These are phyloP conservation scores for Phaeodactylum tricornutum DNA, from an alignment of 108 stramenopile genomes.

Conservation along the genomic window DNA sequence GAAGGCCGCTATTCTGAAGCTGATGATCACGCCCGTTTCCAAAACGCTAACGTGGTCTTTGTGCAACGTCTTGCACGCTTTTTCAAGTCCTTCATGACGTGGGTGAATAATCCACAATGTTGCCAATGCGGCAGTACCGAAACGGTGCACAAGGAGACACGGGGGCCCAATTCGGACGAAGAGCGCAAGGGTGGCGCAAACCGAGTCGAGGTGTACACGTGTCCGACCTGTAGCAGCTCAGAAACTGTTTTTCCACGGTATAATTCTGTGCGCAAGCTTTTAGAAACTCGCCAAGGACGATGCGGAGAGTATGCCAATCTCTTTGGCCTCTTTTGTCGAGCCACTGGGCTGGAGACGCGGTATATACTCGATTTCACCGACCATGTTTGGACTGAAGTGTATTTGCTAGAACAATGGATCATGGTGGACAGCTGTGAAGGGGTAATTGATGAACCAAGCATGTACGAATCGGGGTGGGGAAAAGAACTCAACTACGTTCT, in stretches of 20 bases:
- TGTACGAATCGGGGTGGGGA: slow-evolving; percentile 98
- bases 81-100: slow-evolving; percentile 66
- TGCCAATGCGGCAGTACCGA: slow-evolving; percentile 32
- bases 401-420: slow-evolving; percentile 60
- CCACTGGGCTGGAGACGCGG: slow-evolving; percentile 88
- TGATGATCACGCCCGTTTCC: too few relatives aligned
- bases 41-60: slow-evolving; percentile 36
- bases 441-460: slow-evolving; percentile 81
- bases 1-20: too few relatives aligned
- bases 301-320: slow-evolving; percentile 98
- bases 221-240: slow-evolving; percentile 43
- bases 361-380: slow-evolving; percentile 93
- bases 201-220: slow-evolving; percentile 71
- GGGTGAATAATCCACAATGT: slow-evolving; percentile 74
- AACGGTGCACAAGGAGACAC: slow-evolving; percentile 24
- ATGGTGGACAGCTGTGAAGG: slow-evolving; percentile 94
- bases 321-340: slow-evolving; percentile 81
- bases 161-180: slow-evolving; percentile 49
- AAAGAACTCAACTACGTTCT: slow-evolving; percentile 81
- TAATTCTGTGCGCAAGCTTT: slow-evolving; percentile 76
- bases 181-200: slow-evolving; percentile 44
- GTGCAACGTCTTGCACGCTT: slow-evolving; percentile 65
- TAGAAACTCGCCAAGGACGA: slow-evolving; percentile 72
- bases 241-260: slow-evolving; percentile 83
- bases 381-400: slow-evolving; percentile 97